Base-by-base conservation (phyloP, 2,329 filamentous ascomycete genomes). In the Ophiostoma quercus region DNA sequence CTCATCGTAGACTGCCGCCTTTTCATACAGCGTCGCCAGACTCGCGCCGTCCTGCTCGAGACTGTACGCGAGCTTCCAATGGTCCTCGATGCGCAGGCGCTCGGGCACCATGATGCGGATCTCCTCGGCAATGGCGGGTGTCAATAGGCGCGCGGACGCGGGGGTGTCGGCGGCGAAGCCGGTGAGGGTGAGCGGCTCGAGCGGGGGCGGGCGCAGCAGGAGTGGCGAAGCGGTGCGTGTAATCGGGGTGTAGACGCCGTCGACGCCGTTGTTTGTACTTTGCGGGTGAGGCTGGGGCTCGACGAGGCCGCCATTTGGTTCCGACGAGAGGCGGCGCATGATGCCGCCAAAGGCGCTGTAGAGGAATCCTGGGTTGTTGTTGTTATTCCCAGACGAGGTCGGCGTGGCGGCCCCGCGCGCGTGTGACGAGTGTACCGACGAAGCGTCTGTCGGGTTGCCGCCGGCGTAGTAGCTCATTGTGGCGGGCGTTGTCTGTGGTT, bases 21-120 rank as follows among this genome's bases (percentile, higher is more conserved):
- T 88, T 74, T 92, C 86, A 77, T 98, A 99, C 39, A 99, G 81
- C 0, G 95, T 98, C 11, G 86, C 85, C 47, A 99, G 80, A 73
- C 92, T 95, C 68, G 94, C 92, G 14, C 95, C 95, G 78, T 99
- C 89, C 79, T 96, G 91, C 76, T 97, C 94, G 47, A 99, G 83
- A 74, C 92, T 96, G 80, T 98, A 99, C 51, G 90, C 85, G 67
- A 98, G 81, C 69, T 84, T 85, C 95, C 95, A 99, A 72, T 90
- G 87, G 74, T 97, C 94, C 71, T 90, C 87, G 63, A 99, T 88
- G 79, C 96, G 92, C 71, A 98, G 81, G 67, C 95, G 85, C 74
- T 96, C 88, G 0, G 95, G 95, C 29, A 98, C 83, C 76, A 98
- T 88, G 54, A 96, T 86, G 66, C 95, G 86, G 70, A 98, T 97